Percentiles rank a stretch among this genome's conserved stretches.
Evolutionary conservation across 768 basidiomycete species (phyloP).

Genomic region (Kwoniella dendrophila): DNA sequence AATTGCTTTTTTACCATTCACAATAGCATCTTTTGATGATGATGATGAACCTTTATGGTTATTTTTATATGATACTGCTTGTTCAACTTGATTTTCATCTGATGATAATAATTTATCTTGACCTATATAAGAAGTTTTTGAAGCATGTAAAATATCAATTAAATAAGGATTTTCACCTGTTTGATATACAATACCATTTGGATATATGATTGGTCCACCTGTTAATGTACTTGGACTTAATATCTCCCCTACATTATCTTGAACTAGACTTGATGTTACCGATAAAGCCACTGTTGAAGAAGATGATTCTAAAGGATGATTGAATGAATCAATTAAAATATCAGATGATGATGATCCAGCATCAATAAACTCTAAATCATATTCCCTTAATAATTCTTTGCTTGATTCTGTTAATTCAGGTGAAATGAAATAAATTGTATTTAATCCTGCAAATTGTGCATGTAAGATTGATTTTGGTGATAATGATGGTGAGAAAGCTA

Average conservation of each 20-base stretch:
- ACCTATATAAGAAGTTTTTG: constrained; percentile 57
- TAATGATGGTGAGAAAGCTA: constrained; percentile 83
- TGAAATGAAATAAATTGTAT: constrained; percentile 81
- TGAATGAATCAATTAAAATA: constrained; percentile 83
- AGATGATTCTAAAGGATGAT: constrained; percentile 67
- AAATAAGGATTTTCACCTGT: constrained; percentile 64
- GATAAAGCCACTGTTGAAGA: constrained; percentile 69
- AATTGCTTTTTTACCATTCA: constrained; percentile 72
- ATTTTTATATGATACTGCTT: constrained; percentile 59
- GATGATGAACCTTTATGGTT: too few relatives aligned
- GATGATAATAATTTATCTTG: constrained; percentile 63
- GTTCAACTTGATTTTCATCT: constrained; percentile 69
- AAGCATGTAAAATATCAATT: constrained; percentile 78
- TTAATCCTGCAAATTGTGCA: constrained; percentile 62
- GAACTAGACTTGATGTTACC: constrained; percentile 65
- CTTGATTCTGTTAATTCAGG: constrained; percentile 62
- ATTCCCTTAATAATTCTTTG: constrained; percentile 85
- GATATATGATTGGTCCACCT: constrained; percentile 46
- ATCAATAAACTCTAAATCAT: constrained; percentile 83
- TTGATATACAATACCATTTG: constrained; percentile 39
- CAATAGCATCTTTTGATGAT: constrained; percentile 69
- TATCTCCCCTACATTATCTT: constrained; percentile 65
- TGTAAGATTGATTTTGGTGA: constrained; percentile 64
- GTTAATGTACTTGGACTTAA: constrained; percentile 25
- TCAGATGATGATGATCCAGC: too few relatives aligned